These are phyloP conservation scores for Scolecobasidium constrictum DNA, from an alignment of 2,329 filamentous ascomycete genomes.

Conservation along the genomic window DNA sequence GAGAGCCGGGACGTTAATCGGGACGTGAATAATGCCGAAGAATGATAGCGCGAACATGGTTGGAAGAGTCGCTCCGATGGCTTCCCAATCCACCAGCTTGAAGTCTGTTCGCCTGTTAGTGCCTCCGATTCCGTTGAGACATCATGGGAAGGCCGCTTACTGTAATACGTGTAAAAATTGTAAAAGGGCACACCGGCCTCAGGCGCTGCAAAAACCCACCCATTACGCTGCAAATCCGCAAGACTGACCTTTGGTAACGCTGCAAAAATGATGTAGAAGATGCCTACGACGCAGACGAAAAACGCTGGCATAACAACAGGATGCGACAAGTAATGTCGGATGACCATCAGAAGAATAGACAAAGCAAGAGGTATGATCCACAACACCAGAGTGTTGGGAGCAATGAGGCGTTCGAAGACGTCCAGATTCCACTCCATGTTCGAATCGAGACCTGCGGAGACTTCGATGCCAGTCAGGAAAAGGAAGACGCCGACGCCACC, in stretches of 20 bases:
- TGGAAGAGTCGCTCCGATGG: constrained; percentile 72
- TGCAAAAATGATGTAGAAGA: constrained; percentile 71
- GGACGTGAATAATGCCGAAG: constrained; percentile 92
- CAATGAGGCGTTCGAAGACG: constrained; percentile 65
- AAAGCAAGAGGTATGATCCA: constrained; percentile 75
- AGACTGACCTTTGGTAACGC: constrained; percentile 58
- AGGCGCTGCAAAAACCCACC: constrained; percentile 89
- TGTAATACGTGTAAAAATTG: constrained; percentile 93
- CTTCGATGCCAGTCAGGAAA: constrained; percentile 81
- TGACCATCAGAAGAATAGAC: constrained; percentile 63
- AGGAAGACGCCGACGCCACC: constrained; percentile 96
- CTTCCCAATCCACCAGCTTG: constrained; percentile 68
- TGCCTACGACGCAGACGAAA: constrained; percentile 65
- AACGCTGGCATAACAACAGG: constrained; percentile 81
- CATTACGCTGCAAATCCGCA: constrained; percentile 54
- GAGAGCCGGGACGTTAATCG: constrained; percentile 92
- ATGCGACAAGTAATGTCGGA: constrained; percentile 66
- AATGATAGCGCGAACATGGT: constrained; percentile 97
- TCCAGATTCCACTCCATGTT: constrained; percentile 70
- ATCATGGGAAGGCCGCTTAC: no score
- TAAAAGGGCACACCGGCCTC: constrained; percentile 85
- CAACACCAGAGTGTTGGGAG: constrained; percentile 62
- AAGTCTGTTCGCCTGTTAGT: constrained; percentile 49
- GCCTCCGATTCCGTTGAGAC: constrained; percentile 1
- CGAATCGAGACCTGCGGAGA: constrained; percentile 62